Percentiles rank a stretch among this genome's conserved stretches.
Evolutionary conservation across 805 yeast genomes (phyloP).

Genomic region (Vanderwaltozyma tropicalis): DNA sequence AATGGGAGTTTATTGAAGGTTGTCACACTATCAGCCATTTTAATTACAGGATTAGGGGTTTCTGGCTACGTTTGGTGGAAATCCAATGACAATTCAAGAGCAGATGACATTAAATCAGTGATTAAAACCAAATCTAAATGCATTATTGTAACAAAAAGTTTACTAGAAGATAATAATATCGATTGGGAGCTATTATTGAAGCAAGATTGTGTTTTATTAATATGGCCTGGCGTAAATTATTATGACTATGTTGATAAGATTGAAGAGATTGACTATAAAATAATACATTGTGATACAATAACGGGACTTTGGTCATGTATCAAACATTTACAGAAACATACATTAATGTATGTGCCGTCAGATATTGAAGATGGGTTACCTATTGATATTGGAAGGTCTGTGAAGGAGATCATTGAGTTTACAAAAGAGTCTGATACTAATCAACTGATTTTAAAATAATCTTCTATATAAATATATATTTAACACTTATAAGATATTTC

Average conservation of each 20-base stretch:
- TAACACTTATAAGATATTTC: constrained; percentile 29
- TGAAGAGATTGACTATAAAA: constrained; percentile 15
- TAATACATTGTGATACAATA: constrained; percentile 38
- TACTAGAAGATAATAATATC: constrained; percentile 5
- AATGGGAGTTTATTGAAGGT: background rate
- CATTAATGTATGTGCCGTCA: constrained; percentile 20
- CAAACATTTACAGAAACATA: constrained; percentile 37
- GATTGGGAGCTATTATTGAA: constrained; percentile 14
- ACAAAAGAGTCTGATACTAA: background rate
- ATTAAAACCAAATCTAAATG: constrained; percentile 10
- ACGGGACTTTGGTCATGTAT: constrained; percentile 46
- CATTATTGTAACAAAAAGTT: constrained; percentile 11
- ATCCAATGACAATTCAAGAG: background rate
- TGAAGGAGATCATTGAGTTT: background rate
- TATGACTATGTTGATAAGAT: constrained; percentile 6
- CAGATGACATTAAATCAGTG: background rate
- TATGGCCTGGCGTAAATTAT: constrained; percentile 23
- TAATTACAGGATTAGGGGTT: background rate
- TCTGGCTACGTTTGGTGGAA: constrained; percentile 2
- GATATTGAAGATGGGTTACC: constrained; percentile 24
- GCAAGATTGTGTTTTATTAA: constrained; percentile 29
- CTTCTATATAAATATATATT: background rate
- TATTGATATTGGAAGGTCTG: constrained; percentile 22
- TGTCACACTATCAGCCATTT: background rate
- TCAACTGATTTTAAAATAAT: no score